Base-by-base conservation (phyloP, 352 stramenopile genomes). In the Phytophthora sojae region DNA sequence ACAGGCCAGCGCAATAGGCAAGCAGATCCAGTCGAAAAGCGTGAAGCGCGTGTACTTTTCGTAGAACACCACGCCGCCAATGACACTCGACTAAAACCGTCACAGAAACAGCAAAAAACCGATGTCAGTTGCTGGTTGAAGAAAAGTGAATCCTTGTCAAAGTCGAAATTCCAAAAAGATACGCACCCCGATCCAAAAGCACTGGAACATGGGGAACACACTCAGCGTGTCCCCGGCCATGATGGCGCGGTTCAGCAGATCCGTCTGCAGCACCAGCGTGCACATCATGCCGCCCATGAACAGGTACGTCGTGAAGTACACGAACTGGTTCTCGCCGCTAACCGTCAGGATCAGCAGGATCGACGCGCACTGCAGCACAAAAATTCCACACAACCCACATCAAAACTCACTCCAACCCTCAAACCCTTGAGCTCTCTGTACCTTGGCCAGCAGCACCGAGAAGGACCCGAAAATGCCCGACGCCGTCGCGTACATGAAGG, bases 131-230 rank as follows among this genome's bases (percentile, higher is more conserved):
- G 37, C 8, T 50, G 15, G 12, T 60, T 30, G 19, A 54, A 32
- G 29, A 32, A 32, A 32, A 59, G 45, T 17, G 15, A 47, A 45
- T 17, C 42, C 25, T 39, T 9, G 25, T 52, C 12, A 55, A 61
- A 64, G 21, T 14, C 23, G 21, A 39, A 37, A 21, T 2, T 19
- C n/a, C 39, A 21, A 61, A 57, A 35, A 47, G 35, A 47, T 4
- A 87, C 86, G 57, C 64, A 95, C 88, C 17, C 88, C 86, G 64
- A 96, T 96, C 86, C 88, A 96, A 56, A 96, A 94, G 74, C 88
- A 96, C 77, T 96, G 88, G 59, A 96, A 96, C 84, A 96, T 94
- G 1, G 88, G 88, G 57, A 94, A 96, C 4, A 96, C 88, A 49
- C 85, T 93, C 21, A 96, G 82, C n/a, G 86, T 96, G 55, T 94